Percentiles rank a stretch among this genome's conserved stretches.
Conservation (phyloP, 768 basidiomycete genomes). For the Phylloporus sp. region DNA sequence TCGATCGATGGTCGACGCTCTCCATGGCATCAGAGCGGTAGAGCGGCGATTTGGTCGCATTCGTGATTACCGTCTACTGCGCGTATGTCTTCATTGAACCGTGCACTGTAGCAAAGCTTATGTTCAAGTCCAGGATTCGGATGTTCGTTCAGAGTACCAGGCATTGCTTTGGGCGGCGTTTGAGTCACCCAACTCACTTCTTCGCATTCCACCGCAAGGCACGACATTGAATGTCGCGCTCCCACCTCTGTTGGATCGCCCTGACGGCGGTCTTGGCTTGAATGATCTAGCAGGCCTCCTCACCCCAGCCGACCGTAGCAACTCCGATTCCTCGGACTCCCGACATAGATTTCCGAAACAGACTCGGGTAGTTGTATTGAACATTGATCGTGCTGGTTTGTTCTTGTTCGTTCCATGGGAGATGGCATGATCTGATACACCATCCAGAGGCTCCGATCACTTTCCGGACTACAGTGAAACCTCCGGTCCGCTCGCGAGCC, state of each 20-base stretch:
- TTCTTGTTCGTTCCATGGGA: not conserved
- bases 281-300: slow-evolving; percentile 31
- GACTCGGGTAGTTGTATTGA: slow-evolving; percentile 12
- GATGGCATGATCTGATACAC: not conserved
- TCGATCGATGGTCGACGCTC: slow-evolving; percentile 46
- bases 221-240: slow-evolving; percentile 29
- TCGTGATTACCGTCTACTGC: slow-evolving; percentile 38
- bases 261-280: slow-evolving; percentile 33
- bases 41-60: slow-evolving; percentile 54
- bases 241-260: slow-evolving; percentile 18
- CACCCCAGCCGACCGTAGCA: slow-evolving; percentile 7
- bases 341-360: not conserved
- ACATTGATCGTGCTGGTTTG: slow-evolving; percentile 27
- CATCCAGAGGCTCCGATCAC: slow-evolving; percentile 15
- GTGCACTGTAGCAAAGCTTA: not conserved
- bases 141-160: slow-evolving; percentile 42
- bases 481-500: slow-evolving; percentile 26
- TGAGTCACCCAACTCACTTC: slow-evolving; percentile 38
- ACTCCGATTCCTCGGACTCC: not conserved
- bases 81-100: slow-evolving; percentile 31
- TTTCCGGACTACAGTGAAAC: slow-evolving; percentile 21
- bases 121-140: slow-evolving; percentile 40
- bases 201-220: slow-evolving; percentile 33
- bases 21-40: slow-evolving; percentile 49
- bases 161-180: slow-evolving; percentile 44